Conservation (phyloP, 1,284 basidiomycete species). For the Cutaneotrichosporon curvatum region DNA sequence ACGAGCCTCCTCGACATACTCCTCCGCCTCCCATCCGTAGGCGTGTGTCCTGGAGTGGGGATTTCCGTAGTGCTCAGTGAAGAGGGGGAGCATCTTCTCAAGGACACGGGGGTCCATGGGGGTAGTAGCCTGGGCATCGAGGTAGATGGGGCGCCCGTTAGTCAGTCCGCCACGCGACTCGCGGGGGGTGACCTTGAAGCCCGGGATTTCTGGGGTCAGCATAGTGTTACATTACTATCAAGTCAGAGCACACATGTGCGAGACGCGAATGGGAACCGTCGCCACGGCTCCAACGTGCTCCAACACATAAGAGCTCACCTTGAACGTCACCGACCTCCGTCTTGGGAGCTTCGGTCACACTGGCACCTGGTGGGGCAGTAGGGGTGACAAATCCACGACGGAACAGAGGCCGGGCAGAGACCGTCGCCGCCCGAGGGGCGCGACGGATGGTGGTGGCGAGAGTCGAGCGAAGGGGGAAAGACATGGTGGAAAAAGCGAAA, state of each 20-base stretch:
- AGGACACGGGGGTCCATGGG: slow-evolving; percentile 95
- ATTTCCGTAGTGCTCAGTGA: slow-evolving; percentile 96
- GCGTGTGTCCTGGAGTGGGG: slow-evolving; percentile 97
- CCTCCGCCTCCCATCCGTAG: slow-evolving; percentile 98
- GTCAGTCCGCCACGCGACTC: slow-evolving; percentile 56
- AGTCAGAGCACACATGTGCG: too few species aligned
- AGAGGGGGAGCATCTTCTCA: slow-evolving; percentile 92
- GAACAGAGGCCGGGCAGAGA: slow-evolving; percentile 1
- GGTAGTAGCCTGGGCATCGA: slow-evolving; percentile 95
- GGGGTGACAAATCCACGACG: slow-evolving; percentile 26
- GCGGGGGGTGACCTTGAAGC: slow-evolving; percentile 65
- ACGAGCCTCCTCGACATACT: slow-evolving; percentile 84
- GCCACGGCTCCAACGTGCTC: too few species aligned
- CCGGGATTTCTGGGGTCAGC: neutral
- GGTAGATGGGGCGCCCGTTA: slow-evolving; percentile 75
- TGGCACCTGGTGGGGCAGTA: slow-evolving; percentile 22
- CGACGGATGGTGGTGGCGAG: slow-evolving; percentile 5
- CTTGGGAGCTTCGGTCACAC: slow-evolving; percentile 21
- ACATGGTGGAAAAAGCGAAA: too few species aligned
- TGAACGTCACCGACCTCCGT: slow-evolving; percentile 2
- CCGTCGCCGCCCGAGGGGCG: slow-evolving; percentile 4
- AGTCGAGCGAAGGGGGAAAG: neutral
- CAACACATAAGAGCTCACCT: too few species aligned
- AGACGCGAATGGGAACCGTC: too few species aligned
- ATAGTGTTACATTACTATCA: too few species aligned